Percentiles rank a stretch among this genome's conserved stretches.
phyloP scores from a whole-genome alignment of 2,329 filamentous ascomycete genomes.

The Orbilia quercus region DNA sequence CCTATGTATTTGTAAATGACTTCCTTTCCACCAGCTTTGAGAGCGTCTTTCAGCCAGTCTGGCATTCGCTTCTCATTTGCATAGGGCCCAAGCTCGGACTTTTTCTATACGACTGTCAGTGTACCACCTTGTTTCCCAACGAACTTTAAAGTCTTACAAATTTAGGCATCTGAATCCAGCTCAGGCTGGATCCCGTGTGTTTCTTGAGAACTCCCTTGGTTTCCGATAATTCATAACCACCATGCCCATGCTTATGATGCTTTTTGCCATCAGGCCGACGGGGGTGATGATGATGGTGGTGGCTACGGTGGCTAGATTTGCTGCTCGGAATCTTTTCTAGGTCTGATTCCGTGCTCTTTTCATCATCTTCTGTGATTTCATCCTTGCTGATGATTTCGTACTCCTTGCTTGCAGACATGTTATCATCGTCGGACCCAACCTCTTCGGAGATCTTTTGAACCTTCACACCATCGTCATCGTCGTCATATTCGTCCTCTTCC shows the following conservation, averaged over 20 bases:
- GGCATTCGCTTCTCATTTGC: constrained; percentile 82
- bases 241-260: constrained; percentile 42
- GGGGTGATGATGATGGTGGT: constrained; percentile 14
- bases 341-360: constrained; percentile 1
- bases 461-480: constrained; percentile 34
- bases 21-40: constrained; percentile 71
- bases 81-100: constrained; percentile 75
- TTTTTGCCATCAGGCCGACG: constrained; percentile 20
- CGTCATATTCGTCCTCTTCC: constrained; percentile 27
- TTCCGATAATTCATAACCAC: constrained; percentile 26
- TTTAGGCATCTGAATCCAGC: constrained; percentile 16
- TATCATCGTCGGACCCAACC: constrained; percentile 21
- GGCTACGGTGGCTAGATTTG: constrained; percentile 2
- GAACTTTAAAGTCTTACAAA: constrained; percentile 26
- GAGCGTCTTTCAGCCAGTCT: constrained; percentile 72
- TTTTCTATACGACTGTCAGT: constrained; percentile 61
- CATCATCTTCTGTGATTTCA: constrained; percentile 34
- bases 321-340: background rate
- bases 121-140: too few species aligned
- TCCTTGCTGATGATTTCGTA: constrained; percentile 41
- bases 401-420: constrained; percentile 29
- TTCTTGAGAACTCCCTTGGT: constrained; percentile 7
- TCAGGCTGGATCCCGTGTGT: background rate
- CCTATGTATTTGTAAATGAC: constrained; percentile 60
- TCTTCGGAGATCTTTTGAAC: constrained; percentile 18